Base-by-base conservation (phyloP, 2,329 filamentous ascomycete species). In the Colletotrichum lentis region DNA sequence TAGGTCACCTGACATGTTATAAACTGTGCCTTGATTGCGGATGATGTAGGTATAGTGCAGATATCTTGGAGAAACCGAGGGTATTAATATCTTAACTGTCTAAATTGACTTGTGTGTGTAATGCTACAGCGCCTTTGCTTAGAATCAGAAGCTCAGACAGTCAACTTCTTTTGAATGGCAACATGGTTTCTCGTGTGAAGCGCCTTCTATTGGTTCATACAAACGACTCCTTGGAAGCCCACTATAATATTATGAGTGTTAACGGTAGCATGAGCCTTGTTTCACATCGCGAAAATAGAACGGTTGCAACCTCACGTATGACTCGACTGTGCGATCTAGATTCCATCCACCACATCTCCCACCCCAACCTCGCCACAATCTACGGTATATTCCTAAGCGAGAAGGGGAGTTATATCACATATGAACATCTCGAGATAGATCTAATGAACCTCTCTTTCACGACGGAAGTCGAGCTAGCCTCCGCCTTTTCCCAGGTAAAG, bases 401-500 rank as follows among this genome's bases (percentile, higher is more conserved):
- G 46, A 22, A 49, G 7, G 22, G 14, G n/a, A 49, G 46, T 49
- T 49, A 49, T 14, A 7, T 49, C n/a, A 49, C 22, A 7, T 49
- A 49, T 20, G 46, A 49, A 22, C 46, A 49, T 49, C 46, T 49
- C 46, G 46, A 49, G 24, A 7, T 49, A 24, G 46, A 49, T 20
- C 11, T 49, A 49, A 10, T 24, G 46, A 24, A 24, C n/a, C 46
- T 49, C 22, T 49, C 10, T 10, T 22, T 49, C 7, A 22, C 46
- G 7, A 22, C 46, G 24, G 46, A 49, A 49, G 46, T 49, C 7
- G 3, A 49, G 14, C n/a, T 49, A 24, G 46, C 46, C 2, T 49
- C 46, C n/a, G 46, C 46, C 46, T 24, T 49, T 11, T 49, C n/a
- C n/a, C 46, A 49, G n/a, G 46, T 49, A 49, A 49, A 20, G n/a